Evolutionary conservation across 169 alveolate genomes (phyloP).

Genomic region (Eimeria zaria): DNA sequence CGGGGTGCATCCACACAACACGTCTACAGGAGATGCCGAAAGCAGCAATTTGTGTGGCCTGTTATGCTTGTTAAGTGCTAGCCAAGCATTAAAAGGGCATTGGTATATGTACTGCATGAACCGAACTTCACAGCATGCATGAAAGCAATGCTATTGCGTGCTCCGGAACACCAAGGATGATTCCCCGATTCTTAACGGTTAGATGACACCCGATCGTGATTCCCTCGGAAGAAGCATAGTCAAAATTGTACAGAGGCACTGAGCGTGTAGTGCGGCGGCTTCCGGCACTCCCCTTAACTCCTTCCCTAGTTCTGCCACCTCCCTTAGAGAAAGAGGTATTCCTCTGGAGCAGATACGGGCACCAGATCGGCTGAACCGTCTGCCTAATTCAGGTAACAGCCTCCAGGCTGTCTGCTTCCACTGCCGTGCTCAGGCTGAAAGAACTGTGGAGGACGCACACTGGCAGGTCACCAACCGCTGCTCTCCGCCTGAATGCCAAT

Average conservation of each 20-base stretch:
- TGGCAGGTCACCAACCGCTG: conserved; percentile 85
- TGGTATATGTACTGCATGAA: background rate
- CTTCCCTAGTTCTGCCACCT: background rate
- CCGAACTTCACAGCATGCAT: background rate
- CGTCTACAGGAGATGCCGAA: background rate
- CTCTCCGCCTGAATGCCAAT: background rate
- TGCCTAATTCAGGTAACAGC: background rate
- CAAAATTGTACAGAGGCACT: background rate
- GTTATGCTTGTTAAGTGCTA: background rate
- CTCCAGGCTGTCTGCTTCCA: background rate
- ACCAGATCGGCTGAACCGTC: no score
- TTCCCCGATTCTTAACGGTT: background rate
- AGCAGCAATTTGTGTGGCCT: background rate
- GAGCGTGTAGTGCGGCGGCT: background rate
- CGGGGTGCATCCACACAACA: background rate
- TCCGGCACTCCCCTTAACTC: background rate
- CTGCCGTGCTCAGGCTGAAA: conserved; percentile 52
- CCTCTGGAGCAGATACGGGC: background rate
- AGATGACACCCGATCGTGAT: background rate
- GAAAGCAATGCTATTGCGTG: background rate
- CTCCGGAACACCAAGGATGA: background rate
- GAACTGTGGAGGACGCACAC: conserved; percentile 7
- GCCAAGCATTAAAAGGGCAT: background rate
- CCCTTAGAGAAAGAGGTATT: background rate
- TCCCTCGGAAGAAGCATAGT: background rate